A percentile compares a stretch with the other conserved stretches of the same genome.
phyloP scores from a whole-genome alignment of 2,329 filamentous ascomycete species.

The Fusarium paranaense region DNA sequence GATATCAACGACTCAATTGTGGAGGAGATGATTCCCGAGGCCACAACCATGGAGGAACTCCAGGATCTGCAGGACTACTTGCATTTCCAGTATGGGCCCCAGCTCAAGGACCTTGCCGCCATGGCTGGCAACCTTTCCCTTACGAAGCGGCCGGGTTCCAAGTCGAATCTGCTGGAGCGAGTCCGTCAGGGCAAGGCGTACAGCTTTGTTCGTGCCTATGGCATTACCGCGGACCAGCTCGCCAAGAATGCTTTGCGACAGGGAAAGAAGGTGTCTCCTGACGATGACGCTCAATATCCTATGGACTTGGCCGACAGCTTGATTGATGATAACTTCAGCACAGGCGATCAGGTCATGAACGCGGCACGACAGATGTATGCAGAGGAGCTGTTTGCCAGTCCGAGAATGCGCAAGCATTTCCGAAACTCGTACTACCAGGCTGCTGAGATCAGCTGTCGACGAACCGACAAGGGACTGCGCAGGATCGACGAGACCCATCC shows the following conservation, averaged over 20 bases:
- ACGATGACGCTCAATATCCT: conserved; percentile 83
- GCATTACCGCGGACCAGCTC: conserved; percentile 88
- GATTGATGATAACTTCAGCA: conserved; percentile 78
- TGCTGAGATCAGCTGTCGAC: conserved; percentile 85
- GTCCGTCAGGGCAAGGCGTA: conserved; percentile 85
- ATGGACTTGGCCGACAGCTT: conserved; percentile 89
- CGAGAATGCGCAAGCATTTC: conserved; percentile 89
- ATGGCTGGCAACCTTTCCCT: conserved; percentile 73
- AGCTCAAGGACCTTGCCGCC: conserved; percentile 83
- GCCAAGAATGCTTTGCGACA: conserved; percentile 86
- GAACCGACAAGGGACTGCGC: conserved; percentile 93
- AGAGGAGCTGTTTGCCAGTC: conserved; percentile 89
- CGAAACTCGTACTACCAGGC: conserved; percentile 85
- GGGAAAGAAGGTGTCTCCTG: conserved; percentile 82
- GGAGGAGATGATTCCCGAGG: conserved; percentile 83
- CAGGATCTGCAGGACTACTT: conserved; percentile 97
- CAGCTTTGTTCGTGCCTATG: conserved; percentile 86
- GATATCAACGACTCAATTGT: conserved; percentile 79
- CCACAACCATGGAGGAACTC: conserved; percentile 91
- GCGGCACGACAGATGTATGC: conserved; percentile 89
- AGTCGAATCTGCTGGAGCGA: conserved; percentile 84
- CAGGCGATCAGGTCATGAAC: conserved; percentile 78
- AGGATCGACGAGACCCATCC: conserved; percentile 95
- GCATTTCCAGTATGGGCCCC: conserved; percentile 89
- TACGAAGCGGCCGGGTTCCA: conserved; percentile 84